Conservation (phyloP, 2,329 filamentous ascomycete genomes). For the Epicoccum nigrum region DNA sequence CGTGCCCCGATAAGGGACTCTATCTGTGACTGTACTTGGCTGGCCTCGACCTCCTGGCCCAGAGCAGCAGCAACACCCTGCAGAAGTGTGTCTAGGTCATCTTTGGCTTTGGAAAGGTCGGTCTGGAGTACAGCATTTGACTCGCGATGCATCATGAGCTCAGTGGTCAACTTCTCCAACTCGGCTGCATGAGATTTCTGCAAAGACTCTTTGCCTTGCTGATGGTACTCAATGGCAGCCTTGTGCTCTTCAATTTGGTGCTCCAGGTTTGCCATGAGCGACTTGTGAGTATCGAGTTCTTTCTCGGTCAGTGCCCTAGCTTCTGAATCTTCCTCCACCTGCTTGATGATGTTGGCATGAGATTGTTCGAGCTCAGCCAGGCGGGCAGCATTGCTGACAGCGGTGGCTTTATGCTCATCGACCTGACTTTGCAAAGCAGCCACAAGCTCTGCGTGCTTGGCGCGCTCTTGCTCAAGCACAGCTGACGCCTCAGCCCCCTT, state of each 20-base stretch:
- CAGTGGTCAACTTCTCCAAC: slow-evolving; percentile 55
- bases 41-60: slow-evolving; percentile 63
- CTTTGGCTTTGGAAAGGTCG: slow-evolving; percentile 64
- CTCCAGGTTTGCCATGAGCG: slow-evolving; percentile 62
- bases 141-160: slow-evolving; percentile 41
- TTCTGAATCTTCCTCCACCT: slow-evolving; percentile 70
- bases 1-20: slow-evolving; percentile 53
- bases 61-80: slow-evolving; percentile 67
- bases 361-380: slow-evolving; percentile 77
- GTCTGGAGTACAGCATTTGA: slow-evolving; percentile 57
- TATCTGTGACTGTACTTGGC: slow-evolving; percentile 51
- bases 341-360: slow-evolving; percentile 67
- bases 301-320: slow-evolving; percentile 62
- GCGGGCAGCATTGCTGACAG: slow-evolving; percentile 70
- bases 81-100: slow-evolving; percentile 65
- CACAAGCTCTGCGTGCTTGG: slow-evolving; percentile 59
- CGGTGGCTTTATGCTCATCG: slow-evolving; percentile 77
- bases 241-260: slow-evolving; percentile 63
- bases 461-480: slow-evolving; percentile 49
- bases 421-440: slow-evolving; percentile 73
- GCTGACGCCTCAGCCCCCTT: slow-evolving; percentile 35
- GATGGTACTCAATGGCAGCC: slow-evolving; percentile 59
- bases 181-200: slow-evolving; percentile 61
- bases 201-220: slow-evolving; percentile 59
- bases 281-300: slow-evolving; percentile 58